Conservation (phyloP, 228 moss, liverwort and hornwort genomes). For the Sphagnum magellanicum region DNA sequence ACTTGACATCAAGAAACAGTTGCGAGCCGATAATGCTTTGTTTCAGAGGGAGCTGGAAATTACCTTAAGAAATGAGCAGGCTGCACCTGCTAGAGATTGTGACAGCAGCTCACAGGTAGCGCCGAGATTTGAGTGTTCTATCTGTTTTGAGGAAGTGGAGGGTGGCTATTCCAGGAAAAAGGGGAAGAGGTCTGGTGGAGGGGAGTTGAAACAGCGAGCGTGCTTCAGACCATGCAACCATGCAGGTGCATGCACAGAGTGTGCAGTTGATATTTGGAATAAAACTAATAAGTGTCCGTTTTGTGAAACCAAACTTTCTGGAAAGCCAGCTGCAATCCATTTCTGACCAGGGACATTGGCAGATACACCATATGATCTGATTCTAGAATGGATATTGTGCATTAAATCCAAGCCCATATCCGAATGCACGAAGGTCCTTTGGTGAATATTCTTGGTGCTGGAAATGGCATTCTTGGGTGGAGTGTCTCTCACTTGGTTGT, state of each 20-base stretch:
- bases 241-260: constrained; percentile 12
- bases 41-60: constrained; percentile 16
- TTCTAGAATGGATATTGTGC: too few relatives aligned
- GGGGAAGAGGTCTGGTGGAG: not conserved
- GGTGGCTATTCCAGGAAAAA: constrained; percentile 10
- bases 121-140: constrained; percentile 11
- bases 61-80: constrained; percentile 7
- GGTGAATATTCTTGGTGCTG: too few relatives aligned
- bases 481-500: too few relatives aligned
- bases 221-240: constrained; percentile 14
- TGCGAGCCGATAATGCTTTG: constrained; percentile 9
- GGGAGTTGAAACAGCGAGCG: constrained; percentile 7
- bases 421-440: too few relatives aligned
- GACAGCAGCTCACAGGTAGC: constrained; percentile 6
- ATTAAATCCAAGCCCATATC: too few relatives aligned
- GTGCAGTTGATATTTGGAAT: constrained; percentile 12
- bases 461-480: too few relatives aligned
- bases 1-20: constrained; percentile 10
- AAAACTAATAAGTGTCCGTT: constrained; percentile 15
- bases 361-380: too few relatives aligned
- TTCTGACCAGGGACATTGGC: constrained; percentile 1
- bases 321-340: constrained; percentile 10
- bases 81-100: constrained; percentile 9
- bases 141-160: constrained; percentile 9
- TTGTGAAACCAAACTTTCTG: constrained; percentile 7